Percentiles rank a stretch among this genome's conserved stretches.
phyloP scores from a whole-genome alignment of 148 eudicot species.

The Chenopodium suecicum region DNA sequence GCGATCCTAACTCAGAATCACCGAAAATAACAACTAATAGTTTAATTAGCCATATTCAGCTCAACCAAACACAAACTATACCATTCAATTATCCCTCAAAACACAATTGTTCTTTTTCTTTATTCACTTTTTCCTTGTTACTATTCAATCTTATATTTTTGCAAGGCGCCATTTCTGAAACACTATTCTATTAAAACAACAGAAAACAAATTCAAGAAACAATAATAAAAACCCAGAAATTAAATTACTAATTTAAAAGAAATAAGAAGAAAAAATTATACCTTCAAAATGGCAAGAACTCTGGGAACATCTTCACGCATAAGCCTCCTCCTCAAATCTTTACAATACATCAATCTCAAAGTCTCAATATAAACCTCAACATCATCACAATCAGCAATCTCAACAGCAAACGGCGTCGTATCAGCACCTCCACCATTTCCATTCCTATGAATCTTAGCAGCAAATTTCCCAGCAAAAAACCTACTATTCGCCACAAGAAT shows the following conservation, averaged over 20 bases:
- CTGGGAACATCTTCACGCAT: constrained; percentile 78
- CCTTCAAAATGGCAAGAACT: constrained; percentile 92
- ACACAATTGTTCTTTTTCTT: background rate
- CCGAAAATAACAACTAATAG: background rate
- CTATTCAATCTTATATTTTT: background rate
- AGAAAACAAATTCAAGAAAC: background rate
- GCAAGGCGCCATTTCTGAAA: background rate
- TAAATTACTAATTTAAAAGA: background rate
- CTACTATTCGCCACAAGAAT: constrained; percentile 66
- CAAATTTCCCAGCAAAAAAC: constrained; percentile 60
- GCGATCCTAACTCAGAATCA: background rate
- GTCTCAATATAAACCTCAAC: constrained; percentile 86
- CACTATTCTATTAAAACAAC: background rate
- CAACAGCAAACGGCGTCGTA: constrained; percentile 42
- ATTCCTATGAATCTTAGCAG: constrained; percentile 28
- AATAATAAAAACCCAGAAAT: background rate
- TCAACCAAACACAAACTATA: background rate
- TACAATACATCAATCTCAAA: constrained; percentile 79
- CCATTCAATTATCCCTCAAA: background rate
- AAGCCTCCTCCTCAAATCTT: constrained; percentile 71
- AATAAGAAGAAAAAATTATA: background rate
- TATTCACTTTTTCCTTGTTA: background rate
- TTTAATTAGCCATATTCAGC: background rate
- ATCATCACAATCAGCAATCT: constrained; percentile 90
- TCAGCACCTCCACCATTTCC: constrained; percentile 24